Base-by-base conservation (phyloP, 345 rosid genomes). In the Salix purpurea region DNA sequence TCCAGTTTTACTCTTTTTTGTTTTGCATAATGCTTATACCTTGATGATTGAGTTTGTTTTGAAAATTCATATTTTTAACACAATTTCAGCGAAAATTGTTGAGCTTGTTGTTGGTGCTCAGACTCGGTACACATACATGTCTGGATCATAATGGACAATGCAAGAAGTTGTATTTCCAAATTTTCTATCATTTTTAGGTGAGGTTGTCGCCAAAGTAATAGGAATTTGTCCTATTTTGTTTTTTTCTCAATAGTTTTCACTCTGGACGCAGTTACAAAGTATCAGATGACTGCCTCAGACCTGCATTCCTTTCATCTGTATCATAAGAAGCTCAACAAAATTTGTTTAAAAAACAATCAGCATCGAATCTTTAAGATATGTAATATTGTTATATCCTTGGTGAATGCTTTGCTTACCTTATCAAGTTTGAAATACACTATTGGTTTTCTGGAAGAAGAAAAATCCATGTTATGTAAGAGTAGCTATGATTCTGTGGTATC, bases 61-160 rank as follows among this genome's bases (percentile, higher is more conserved):
- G 11, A 58, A 77, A 40, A 3, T 4, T 73, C 37, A 69, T 15
- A 23, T 73, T 69, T 32, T 65, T 60, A 75, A 2, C 73, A 24
- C 37, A 50, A 40, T 52, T 80, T 80, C 88, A 96, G 99, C 69
- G 42, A 96, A 96, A 90, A 24, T 94, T 60, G 91, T 91, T 70
- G 99, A 96, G 87, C 90, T 96, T 78, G 52, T 92, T 28, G 77
- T 83, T n/a, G 98, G 97, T 70, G 97, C 97, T 67, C 98, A 94
- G 79, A 86, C 97, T 40, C 91, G 97, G 70, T 94, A 91, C 84
- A 90, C 97, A 2, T 96, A 92, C 90, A 91, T 90, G 90, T 94
- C 98, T 1, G 97, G 97, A 74, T 94, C 99, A 1, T 94, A 81
- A 88, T 73, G 78, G 32, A 56, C 67, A 71, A 73, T 70, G 19